These are phyloP conservation scores for Phytophthora pseudosyringae DNA, from an alignment of 352 stramenopile genomes.

Conservation along the genomic window DNA sequence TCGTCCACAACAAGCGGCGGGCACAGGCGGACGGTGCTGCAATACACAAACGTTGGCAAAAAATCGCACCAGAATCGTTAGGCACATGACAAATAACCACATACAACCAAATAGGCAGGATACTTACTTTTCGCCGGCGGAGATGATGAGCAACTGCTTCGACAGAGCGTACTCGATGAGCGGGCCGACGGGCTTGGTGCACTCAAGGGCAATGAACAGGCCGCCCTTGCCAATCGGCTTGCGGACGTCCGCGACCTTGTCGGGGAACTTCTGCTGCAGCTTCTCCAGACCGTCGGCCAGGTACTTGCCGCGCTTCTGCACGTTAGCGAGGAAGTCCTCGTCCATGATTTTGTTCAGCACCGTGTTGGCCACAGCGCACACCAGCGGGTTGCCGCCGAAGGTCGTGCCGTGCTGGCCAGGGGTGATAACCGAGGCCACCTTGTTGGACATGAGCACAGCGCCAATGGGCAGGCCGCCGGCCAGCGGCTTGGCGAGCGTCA, in stretches of 20 bases:
- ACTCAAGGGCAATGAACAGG: constrained; percentile 86
- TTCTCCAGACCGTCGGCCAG: constrained; percentile 60
- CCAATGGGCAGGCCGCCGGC: constrained; percentile 96
- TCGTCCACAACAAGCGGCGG: constrained; percentile 84
- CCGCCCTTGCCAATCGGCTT: constrained; percentile 68
- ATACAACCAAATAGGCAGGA: not conserved
- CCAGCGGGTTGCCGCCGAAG: constrained; percentile 97
- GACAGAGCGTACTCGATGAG: constrained; percentile 74
- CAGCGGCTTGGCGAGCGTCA: constrained; percentile 98
- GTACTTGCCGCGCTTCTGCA: constrained; percentile 75
- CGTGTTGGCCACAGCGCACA: constrained; percentile 91
- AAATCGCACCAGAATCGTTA: constrained; percentile 7
- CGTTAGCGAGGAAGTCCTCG: constrained; percentile 68
- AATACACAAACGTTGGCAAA: constrained; percentile 8
- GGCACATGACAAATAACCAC: constrained; percentile 4
- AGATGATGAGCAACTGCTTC: constrained; percentile 86
- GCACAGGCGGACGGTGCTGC: constrained; percentile 80
- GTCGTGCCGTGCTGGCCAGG: constrained; percentile 96
- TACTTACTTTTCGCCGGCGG: constrained; percentile 81
- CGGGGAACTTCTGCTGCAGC: constrained; percentile 75
- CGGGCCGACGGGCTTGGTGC: constrained; percentile 60
- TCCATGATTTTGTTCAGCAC: constrained; percentile 82
- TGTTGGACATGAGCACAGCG: constrained; percentile 94
- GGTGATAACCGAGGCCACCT: constrained; percentile 89
- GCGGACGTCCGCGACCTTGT: constrained; percentile 76